These are phyloP conservation scores for Forsythia suspensa DNA, from an alignment of 257 asterid genomes.

Conservation along the genomic window DNA sequence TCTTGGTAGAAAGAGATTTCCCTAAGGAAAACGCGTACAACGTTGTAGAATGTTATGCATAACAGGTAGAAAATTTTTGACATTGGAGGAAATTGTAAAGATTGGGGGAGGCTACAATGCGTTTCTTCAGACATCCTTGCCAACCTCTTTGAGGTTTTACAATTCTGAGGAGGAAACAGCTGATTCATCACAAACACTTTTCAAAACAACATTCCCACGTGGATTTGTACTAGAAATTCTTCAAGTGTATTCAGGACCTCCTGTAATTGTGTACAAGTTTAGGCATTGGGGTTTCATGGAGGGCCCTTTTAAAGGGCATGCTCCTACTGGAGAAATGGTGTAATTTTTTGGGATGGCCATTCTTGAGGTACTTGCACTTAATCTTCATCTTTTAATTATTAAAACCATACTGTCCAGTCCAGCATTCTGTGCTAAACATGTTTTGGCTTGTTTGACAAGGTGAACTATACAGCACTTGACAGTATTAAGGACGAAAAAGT, in stretches of 20 bases:
- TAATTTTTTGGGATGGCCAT: slow-evolving; percentile 53
- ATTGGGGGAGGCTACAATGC: slow-evolving; percentile 78
- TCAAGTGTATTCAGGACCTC: slow-evolving; percentile 74
- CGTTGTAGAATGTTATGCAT: neutral
- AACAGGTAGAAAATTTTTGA: slow-evolving; percentile 35
- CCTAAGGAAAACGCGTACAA: too few relatives aligned
- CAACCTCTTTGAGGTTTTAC: slow-evolving; percentile 44
- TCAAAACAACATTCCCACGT: slow-evolving; percentile 53
- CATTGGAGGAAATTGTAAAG: slow-evolving; percentile 37
- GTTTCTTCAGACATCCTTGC: slow-evolving; percentile 70
- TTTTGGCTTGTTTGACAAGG: too few relatives aligned
- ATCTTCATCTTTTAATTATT: neutral
- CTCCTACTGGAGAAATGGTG: slow-evolving; percentile 63
- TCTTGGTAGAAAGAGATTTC: too few relatives aligned
- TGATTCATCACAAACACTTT: slow-evolving; percentile 55
- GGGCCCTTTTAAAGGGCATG: slow-evolving; percentile 54
- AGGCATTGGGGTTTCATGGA: slow-evolving; percentile 89
- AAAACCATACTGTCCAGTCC: too few relatives aligned
- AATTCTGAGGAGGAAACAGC: slow-evolving; percentile 59
- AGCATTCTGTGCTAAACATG: too few relatives aligned
- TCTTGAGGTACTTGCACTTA: slow-evolving; percentile 44
- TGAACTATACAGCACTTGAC: too few relatives aligned
- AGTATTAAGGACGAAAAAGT: too few relatives aligned
- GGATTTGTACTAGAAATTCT: slow-evolving; percentile 73
- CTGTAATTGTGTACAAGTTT: slow-evolving; percentile 57